Evolutionary conservation across 1,284 basidiomycete species (phyloP), one percentile per base, ranked within the genome.

Genomic region (Pyrrhoderma lamaoense): DNA sequence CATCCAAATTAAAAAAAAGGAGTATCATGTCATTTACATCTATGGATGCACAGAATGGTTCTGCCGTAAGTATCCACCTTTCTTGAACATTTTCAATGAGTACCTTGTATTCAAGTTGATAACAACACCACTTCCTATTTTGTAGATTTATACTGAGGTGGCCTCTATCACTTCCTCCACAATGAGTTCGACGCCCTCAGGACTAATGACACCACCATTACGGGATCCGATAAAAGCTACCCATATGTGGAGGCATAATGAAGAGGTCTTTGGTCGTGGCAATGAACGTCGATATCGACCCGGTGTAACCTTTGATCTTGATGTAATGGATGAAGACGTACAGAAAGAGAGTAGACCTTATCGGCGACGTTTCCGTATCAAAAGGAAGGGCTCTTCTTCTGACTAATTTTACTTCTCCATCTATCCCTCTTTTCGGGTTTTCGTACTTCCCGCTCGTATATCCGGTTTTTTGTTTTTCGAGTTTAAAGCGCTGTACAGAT

Each of bases 141-240:
- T 42, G 27, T 53, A 83, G 82, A 65, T 78, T 21, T 87, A 80
- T 58, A 86, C 86, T 13, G 75, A 83, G 36, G 63, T 87, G 23
- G 84, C 82, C 16, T 86, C 85, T 2, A 82, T 82, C 3, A 83
- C 80, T n/a, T 76, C 79, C 22, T 89, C 85, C 2, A 72, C 77
- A 57, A 67, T 79, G 56, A 80, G 81, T 57, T 73, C 77, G 56
- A 64, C 51, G 11, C 66, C 75, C 35, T n/a, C n/a, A n/a, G 76
- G 75, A 0, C 67, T 82, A 39, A 68, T 73, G 31, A 73, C 76
- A 9, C 84, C 82, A 3, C 77, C 75, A 13, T 58, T 73, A 44
- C 77, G 82, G 39, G 86, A 89, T 62, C 77, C 81, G 2, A 63
- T 75, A 31, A 54, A 69, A 27, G 85, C 85, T 2, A 72, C 85